These are phyloP conservation scores for Cyamopsis tetragonoloba DNA, from an alignment of 306 rosid genomes.

Conservation along the genomic window DNA sequence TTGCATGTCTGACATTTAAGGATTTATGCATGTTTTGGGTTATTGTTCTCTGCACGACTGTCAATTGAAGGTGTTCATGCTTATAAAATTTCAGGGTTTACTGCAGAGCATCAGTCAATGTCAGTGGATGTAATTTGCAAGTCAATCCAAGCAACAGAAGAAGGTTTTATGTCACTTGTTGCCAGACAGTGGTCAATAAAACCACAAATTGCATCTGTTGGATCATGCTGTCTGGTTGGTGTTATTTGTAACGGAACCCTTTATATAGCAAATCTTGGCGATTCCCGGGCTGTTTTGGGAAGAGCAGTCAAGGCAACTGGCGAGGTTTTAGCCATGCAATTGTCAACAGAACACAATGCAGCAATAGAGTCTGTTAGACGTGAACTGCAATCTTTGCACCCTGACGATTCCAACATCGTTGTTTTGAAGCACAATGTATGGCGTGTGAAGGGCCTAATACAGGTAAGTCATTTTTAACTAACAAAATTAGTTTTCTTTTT, in stretches of 20 bases:
- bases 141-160: conserved; percentile 92
- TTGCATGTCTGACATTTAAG: neutral
- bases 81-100: conserved; percentile 56
- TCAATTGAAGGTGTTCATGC: neutral
- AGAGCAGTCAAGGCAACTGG: conserved; percentile 75
- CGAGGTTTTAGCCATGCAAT: conserved; percentile 67
- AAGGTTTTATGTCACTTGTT: conserved; percentile 71
- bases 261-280: conserved; percentile 75
- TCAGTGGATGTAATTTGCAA: conserved; percentile 74
- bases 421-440: conserved; percentile 90
- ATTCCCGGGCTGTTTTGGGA: conserved; percentile 93
- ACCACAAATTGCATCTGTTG: conserved; percentile 91
- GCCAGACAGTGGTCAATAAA: conserved; percentile 58
- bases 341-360: conserved; percentile 79
- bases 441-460: conserved; percentile 88
- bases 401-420: conserved; percentile 74
- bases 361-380: conserved; percentile 70
- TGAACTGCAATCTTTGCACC: conserved; percentile 83
- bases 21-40: conserved; percentile 10
- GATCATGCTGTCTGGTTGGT: conserved; percentile 93
- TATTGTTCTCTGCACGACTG: neutral
- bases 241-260: conserved; percentile 70
- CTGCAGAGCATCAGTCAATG: conserved; percentile 77
- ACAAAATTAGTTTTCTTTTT: neutral
- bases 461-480: conserved; percentile 39